Evolutionary conservation across 176 grass and related monocot species (phyloP), one percentile per base, ranked within the genome.

Genomic region (Guadua angustifolia): DNA sequence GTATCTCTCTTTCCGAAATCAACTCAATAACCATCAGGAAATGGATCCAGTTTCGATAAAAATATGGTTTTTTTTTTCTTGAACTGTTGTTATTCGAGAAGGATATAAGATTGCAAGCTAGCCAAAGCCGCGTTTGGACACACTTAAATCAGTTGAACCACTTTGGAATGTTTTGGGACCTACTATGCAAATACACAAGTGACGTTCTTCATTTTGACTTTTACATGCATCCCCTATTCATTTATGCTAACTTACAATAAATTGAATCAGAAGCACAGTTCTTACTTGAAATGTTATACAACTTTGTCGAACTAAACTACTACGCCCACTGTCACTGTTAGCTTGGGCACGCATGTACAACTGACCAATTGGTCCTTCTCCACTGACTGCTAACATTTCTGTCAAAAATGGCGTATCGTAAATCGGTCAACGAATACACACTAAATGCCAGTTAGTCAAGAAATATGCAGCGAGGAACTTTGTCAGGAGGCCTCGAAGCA

Each of bases 391-490:
- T 73, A 73, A 43, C 69, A 35, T 0, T 53, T 45, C 64, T 61
- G 18, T 71, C 55, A 12, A 62, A 5, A 64, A 24, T 65, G 56
- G 35, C 72, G 44, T 44, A 50, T 62, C 10, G 84, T 63, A 73
- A 80, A 64, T 14, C 13, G 36, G 17, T 12, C 66, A 69, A 40
- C 40, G 66, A 10, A 45, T 14, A 47, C 44, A 14, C 16, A 46
- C 57, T 62, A 85, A 12, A 16, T 79, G 80, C 6, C n/a, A 62
- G 32, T 47, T 85, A 60, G 42, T 63, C 32, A n/a, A 63, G 19
- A n/a, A 73, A 55, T 44, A 86, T 44, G 42, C 13, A n/a, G 4
- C 18, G 50, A 45, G 24, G 57, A 56, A 40, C 43, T 35, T 33
- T 67, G 18, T 81, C 39, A 57, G n/a, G 56, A 81, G 51, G 65